phyloP scores from a whole-genome alignment of 2,329 filamentous ascomycete species.

The Rosellinia necatrix region DNA sequence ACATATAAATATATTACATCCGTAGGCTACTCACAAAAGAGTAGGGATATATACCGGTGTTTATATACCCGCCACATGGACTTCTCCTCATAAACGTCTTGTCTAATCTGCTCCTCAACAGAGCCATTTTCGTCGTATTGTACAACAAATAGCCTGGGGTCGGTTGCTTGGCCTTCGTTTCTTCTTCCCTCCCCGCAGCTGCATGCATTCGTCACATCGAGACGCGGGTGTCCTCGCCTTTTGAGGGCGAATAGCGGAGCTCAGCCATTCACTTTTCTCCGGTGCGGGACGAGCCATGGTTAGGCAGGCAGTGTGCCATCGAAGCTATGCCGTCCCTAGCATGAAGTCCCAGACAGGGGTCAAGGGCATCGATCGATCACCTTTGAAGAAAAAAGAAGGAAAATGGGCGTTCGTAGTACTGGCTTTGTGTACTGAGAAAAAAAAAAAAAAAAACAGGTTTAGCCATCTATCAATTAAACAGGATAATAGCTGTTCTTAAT shows the following conservation, averaged over 20 bases:
- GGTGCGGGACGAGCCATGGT: too few relatives aligned
- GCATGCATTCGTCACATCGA: slow-evolving; percentile 16
- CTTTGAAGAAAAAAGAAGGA: too few relatives aligned
- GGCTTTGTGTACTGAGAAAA: too few relatives aligned
- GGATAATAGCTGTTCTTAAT: too few relatives aligned
- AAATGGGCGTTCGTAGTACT: too few relatives aligned
- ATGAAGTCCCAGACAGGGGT: background rate
- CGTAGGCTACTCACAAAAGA: background rate
- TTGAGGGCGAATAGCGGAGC: background rate
- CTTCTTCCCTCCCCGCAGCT: slow-evolving; percentile 20
- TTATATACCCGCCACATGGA: background rate
- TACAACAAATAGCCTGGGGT: too few relatives aligned
- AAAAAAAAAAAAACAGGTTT: too few relatives aligned
- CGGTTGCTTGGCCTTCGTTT: background rate
- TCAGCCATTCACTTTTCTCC: slow-evolving; percentile 4
- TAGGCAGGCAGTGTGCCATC: background rate
- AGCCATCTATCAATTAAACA: too few relatives aligned
- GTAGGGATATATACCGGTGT: slow-evolving; percentile 1
- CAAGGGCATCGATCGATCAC: too few relatives aligned
- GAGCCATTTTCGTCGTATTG: background rate
- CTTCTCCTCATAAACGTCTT: too few relatives aligned
- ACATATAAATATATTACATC: background rate
- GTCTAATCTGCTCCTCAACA: too few relatives aligned
- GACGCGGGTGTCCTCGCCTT: slow-evolving; percentile 1
- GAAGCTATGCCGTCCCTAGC: background rate